Evolutionary conservation across 495 filamentous ascomycete species (phyloP).

Genomic region (Annulohypoxylon stygium): DNA sequence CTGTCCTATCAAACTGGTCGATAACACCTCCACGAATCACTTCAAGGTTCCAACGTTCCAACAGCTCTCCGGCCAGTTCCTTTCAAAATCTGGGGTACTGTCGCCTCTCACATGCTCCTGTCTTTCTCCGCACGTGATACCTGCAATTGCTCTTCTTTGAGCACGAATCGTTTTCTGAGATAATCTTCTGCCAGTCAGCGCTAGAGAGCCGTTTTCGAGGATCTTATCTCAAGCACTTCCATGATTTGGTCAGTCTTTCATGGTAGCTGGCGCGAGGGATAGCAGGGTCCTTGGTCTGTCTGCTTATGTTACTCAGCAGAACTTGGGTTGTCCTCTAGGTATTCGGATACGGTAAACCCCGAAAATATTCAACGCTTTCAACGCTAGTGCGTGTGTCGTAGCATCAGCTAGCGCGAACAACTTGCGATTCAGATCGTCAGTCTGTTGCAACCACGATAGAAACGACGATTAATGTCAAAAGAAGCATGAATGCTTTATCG

Average conservation of each 20-base stretch:
- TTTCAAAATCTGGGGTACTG: constrained; percentile 17
- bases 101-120: constrained; percentile 25
- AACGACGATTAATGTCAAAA: constrained; percentile 25
- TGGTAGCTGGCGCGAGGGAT: constrained; percentile 1
- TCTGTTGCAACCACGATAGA: neutral
- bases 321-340: neutral
- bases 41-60: neutral
- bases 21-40: constrained; percentile 19
- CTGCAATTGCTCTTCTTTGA: neutral
- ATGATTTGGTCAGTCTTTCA: neutral
- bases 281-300: neutral
- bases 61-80: constrained; percentile 8
- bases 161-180: neutral
- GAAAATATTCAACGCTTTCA: neutral
- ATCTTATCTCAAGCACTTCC: constrained; percentile 8
- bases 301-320: constrained; percentile 13
- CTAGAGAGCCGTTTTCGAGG: constrained; percentile 6
- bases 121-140: constrained; percentile 30
- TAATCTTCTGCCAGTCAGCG: constrained; percentile 8
- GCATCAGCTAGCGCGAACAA: constrained; percentile 7
- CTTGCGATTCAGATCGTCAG: constrained; percentile 16
- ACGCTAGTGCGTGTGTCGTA: constrained; percentile 4
- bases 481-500: constrained; percentile 20
- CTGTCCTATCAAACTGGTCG: constrained; percentile 36
- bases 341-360: neutral